Evolutionary conservation across 768 basidiomycete species (phyloP).

Genomic region (Sporobolomyces phaffii): DNA sequence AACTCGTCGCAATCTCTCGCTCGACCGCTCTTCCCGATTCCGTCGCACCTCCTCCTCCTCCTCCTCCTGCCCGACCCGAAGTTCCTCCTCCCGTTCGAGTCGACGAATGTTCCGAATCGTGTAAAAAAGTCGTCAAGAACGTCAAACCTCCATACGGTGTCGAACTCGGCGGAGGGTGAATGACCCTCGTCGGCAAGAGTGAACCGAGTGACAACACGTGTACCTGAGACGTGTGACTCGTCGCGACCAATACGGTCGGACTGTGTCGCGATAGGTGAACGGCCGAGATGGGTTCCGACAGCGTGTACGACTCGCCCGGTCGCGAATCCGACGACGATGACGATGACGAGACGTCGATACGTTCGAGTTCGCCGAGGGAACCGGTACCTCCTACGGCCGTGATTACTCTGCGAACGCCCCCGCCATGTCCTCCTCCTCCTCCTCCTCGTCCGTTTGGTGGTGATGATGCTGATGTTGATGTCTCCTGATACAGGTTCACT

Average conservation of each 20-base stretch:
- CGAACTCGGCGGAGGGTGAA: conserved; percentile 51
- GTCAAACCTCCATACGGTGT: conserved; percentile 63
- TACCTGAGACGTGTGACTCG: conserved; percentile 59
- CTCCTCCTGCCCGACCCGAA: too few relatives aligned
- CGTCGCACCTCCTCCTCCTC: background rate
- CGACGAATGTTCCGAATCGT: too few relatives aligned
- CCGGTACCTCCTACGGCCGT: conserved; percentile 74
- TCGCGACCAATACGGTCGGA: conserved; percentile 75
- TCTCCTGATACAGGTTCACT: conserved; percentile 22
- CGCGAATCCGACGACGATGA: too few relatives aligned
- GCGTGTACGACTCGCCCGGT: conserved; percentile 53
- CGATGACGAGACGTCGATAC: conserved; percentile 55
- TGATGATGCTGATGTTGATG: too few relatives aligned
- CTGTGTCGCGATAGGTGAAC: conserved; percentile 71
- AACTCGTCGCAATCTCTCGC: conserved; percentile 41
- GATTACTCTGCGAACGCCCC: too few relatives aligned
- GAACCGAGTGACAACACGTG: conserved; percentile 82
- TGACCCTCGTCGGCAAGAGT: conserved; percentile 77
- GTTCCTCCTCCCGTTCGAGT: background rate
- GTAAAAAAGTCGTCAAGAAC: conserved; percentile 68
- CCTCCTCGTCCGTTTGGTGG: too few relatives aligned
- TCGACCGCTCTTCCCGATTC: background rate
- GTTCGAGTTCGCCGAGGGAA: conserved; percentile 58
- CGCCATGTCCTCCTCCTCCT: too few relatives aligned
- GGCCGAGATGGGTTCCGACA: conserved; percentile 68